These are phyloP conservation scores for Myxozyma nipponensis DNA, from an alignment of 805 yeast species.

Conservation along the genomic window DNA sequence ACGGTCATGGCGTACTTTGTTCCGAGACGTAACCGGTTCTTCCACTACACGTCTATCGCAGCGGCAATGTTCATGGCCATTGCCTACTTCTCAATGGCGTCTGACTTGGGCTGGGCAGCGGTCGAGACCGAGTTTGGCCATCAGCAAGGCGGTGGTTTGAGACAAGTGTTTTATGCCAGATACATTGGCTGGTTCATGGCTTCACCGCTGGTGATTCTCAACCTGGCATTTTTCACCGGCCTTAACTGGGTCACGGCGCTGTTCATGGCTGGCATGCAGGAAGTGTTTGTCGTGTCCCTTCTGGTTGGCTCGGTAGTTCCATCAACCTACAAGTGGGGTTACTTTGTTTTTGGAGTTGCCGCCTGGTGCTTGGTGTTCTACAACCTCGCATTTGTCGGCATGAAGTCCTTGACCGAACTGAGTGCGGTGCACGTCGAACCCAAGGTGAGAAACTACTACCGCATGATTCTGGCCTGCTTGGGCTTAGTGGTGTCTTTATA, in stretches of 20 bases:
- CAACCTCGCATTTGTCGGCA: constrained; percentile 21
- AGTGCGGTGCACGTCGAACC: constrained; percentile 15
- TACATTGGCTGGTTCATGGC: constrained; percentile 57
- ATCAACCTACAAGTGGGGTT: constrained; percentile 66
- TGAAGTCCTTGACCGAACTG: constrained; percentile 12
- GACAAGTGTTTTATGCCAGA: constrained; percentile 56
- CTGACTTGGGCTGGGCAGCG: constrained; percentile 54
- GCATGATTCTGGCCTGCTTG: not conserved
- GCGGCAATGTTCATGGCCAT: constrained; percentile 44
- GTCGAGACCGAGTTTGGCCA: constrained; percentile 49
- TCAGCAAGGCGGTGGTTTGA: constrained; percentile 39
- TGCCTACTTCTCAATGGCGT: constrained; percentile 54
- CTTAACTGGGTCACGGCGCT: constrained; percentile 34
- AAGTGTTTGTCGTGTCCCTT: constrained; percentile 50
- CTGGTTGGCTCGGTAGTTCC: constrained; percentile 54
- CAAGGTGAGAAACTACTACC: constrained; percentile 10
- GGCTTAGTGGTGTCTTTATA: constrained; percentile 36
- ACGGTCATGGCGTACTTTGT: constrained; percentile 31
- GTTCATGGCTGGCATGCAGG: constrained; percentile 40
- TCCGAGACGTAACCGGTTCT: constrained; percentile 39
- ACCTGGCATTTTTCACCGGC: constrained; percentile 37
- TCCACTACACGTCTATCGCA: constrained; percentile 42
- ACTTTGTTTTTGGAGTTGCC: constrained; percentile 52
- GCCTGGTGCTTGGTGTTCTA: constrained; percentile 37
- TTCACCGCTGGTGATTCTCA: constrained; percentile 45